phyloP scores from a whole-genome alignment of 2,329 filamentous ascomycete genomes.

The Periconia sp. region DNA sequence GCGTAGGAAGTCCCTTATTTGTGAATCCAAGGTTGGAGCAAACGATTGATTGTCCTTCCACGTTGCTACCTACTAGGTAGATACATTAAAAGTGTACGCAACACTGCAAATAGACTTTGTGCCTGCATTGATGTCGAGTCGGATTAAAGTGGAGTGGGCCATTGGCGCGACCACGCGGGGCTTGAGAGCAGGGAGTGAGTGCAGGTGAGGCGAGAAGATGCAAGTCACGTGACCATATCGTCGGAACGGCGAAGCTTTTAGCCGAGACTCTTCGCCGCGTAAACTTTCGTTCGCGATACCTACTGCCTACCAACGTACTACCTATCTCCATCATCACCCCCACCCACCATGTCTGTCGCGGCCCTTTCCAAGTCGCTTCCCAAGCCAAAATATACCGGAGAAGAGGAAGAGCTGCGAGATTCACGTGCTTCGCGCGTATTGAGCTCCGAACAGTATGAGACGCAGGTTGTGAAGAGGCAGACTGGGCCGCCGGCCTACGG shows the following conservation, averaged over 20 bases:
- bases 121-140: too few relatives aligned
- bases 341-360: constrained; percentile 42
- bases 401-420: constrained; percentile 71
- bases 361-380: constrained; percentile 80
- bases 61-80: too few relatives aligned
- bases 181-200: too few relatives aligned
- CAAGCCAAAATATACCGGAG: constrained; percentile 86
- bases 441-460: constrained; percentile 75
- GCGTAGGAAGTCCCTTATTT: too few relatives aligned
- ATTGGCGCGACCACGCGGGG: neutral
- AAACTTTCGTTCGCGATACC: constrained; percentile 1
- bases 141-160: neutral
- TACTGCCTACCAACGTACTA: too few relatives aligned
- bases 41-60: too few relatives aligned
- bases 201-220: neutral
- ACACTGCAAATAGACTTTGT: too few relatives aligned
- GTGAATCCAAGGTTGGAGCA: too few relatives aligned
- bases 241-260: neutral
- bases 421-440: constrained; percentile 82
- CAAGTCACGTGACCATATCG: neutral
- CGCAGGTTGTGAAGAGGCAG: constrained; percentile 73
- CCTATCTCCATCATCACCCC: neutral
- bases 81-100: too few relatives aligned
- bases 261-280: neutral
- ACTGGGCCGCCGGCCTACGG: constrained; percentile 86